These are phyloP conservation scores for Draba incana DNA, from an alignment of 345 rosid species.

Conservation along the genomic window DNA sequence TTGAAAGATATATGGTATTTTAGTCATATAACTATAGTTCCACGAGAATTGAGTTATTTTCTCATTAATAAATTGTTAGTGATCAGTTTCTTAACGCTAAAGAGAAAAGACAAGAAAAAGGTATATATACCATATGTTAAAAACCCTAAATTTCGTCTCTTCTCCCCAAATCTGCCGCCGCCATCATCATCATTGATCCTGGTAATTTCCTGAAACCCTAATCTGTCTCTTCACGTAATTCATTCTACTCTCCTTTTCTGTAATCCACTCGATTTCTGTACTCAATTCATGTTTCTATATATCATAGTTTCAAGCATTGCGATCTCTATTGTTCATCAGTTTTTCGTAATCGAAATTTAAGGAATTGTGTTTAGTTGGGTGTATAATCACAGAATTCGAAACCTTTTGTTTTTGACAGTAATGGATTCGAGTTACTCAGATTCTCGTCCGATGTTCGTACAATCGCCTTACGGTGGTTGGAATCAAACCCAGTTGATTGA, in stretches of 20 bases:
- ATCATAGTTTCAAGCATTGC: constrained; percentile 35
- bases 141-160: constrained; percentile 39
- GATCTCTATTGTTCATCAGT: constrained; percentile 22
- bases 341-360: constrained; percentile 4
- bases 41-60: no score
- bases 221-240: background rate
- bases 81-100: constrained; percentile 22
- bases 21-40: no score
- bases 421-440: constrained; percentile 63
- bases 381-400: constrained; percentile 5
- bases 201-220: constrained; percentile 18
- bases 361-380: background rate
- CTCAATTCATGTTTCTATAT: constrained; percentile 11
- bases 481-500: constrained; percentile 49
- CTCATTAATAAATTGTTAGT: constrained; percentile 2
- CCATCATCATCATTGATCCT: constrained; percentile 40
- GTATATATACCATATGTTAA: constrained; percentile 39
- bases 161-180: constrained; percentile 40
- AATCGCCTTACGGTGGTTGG: constrained; percentile 59
- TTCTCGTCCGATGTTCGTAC: constrained; percentile 48
- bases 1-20: no score
- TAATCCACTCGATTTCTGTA: constrained; percentile 21
- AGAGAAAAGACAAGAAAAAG: constrained; percentile 10
- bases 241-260: background rate
- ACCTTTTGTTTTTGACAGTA: constrained; percentile 19